These are phyloP conservation scores for Mortierella sp. DNA, from an alignment of 371 early-diverging fungal genomes.

Conservation along the genomic window DNA sequence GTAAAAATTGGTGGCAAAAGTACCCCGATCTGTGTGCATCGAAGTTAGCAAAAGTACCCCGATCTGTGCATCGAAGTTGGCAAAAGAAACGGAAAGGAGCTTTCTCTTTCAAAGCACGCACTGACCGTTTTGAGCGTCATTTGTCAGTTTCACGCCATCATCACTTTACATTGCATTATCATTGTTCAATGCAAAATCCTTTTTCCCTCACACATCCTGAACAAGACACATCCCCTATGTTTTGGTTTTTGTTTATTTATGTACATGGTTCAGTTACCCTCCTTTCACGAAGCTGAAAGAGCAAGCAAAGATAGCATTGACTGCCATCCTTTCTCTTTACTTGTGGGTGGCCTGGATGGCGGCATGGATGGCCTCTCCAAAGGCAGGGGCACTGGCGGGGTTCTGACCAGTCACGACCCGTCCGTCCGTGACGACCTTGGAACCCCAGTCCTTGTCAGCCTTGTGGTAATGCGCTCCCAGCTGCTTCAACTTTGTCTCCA, in stretches of 20 bases:
- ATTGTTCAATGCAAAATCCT: neutral
- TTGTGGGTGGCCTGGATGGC: constrained; percentile 34
- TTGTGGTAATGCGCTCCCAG: constrained; percentile 57
- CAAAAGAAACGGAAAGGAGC: too few species aligned
- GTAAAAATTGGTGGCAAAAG: too few species aligned
- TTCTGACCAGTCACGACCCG: constrained; percentile 64
- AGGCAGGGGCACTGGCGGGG: constrained; percentile 52
- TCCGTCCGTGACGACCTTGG: constrained; percentile 60
- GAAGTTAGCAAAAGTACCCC: too few species aligned
- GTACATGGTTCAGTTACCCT: too few species aligned
- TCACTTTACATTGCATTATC: neutral
- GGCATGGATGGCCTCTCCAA: constrained; percentile 51
- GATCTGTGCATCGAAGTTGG: too few species aligned
- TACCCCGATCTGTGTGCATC: too few species aligned
- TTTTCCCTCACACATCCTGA: too few species aligned
- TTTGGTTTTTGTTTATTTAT: neutral
- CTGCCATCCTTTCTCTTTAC: too few species aligned
- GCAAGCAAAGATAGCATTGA: too few species aligned
- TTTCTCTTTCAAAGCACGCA: too few species aligned
- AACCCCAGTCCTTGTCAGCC: constrained; percentile 57
- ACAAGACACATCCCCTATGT: too few species aligned
- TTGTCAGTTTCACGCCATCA: neutral
- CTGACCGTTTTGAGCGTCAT: neutral
- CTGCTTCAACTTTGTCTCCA: constrained; percentile 57
- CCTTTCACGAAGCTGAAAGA: too few species aligned